Conservation (phyloP, 306 rosid genomes). For the Malus sylvestris region DNA sequence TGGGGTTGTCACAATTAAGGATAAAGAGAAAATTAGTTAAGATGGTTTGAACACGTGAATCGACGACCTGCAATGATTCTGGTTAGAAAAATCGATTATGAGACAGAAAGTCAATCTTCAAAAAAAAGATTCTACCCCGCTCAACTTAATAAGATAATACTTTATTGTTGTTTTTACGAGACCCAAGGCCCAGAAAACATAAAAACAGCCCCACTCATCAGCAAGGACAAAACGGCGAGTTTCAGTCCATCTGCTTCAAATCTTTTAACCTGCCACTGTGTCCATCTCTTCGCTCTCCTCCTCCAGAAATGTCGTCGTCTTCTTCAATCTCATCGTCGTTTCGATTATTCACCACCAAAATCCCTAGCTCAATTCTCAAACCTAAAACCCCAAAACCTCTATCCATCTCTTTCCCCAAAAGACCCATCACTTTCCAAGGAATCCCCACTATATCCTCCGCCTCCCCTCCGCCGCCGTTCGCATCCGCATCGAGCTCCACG, state of each 20-base stretch:
- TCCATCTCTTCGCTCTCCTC: neutral
- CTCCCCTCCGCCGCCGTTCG: neutral
- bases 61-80: fast-evolving
- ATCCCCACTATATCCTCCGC: conserved; percentile 30
- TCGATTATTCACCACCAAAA: conserved; percentile 43
- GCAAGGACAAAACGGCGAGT: neutral
- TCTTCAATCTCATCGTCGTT: conserved; percentile 45
- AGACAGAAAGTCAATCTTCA: too few relatives aligned
- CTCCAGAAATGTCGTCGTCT: conserved; percentile 29
- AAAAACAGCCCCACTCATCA: neutral
- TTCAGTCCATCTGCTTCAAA: neutral
- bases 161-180: neutral
- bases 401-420: conserved; percentile 17
- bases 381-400: conserved; percentile 9
- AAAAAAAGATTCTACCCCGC: too few relatives aligned
- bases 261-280: neutral
- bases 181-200: neutral
- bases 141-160: too few relatives aligned
- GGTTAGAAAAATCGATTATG: too few relatives aligned
- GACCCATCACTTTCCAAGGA: conserved; percentile 55
- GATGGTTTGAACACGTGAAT: fast-evolving
- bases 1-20: too few relatives aligned
- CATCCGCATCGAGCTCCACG: conserved; percentile 25
- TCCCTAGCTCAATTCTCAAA: conserved; percentile 11
- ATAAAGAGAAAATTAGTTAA: too few relatives aligned